A percentile compares a stretch with the other conserved stretches of the same genome.
Evolutionary conservation across 1,284 basidiomycete species (phyloP).

Genomic region (Cryptococcus sp.): DNA sequence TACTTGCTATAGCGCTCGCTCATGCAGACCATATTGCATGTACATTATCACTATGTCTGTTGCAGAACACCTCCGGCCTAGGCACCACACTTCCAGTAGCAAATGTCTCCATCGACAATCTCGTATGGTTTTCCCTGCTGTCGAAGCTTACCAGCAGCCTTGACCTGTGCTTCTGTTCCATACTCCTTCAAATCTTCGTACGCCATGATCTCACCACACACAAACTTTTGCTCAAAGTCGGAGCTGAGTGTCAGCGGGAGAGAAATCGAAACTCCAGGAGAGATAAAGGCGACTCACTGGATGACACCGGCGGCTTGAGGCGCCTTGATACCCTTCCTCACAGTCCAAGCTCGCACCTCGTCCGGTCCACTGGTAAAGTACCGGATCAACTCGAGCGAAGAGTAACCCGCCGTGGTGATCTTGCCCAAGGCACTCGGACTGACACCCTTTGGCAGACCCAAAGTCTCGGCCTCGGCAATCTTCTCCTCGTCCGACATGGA

Average conservation of each 20-base stretch:
- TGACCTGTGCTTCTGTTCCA: slow-evolving; percentile 83
- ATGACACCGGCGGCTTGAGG: slow-evolving; percentile 98
- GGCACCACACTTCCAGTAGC: slow-evolving; percentile 43
- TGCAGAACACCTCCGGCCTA: slow-evolving; percentile 6
- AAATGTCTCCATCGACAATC: slow-evolving; percentile 49
- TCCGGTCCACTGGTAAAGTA: slow-evolving; percentile 97
- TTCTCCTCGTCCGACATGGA: slow-evolving; percentile 61
- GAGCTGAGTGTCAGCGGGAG: slow-evolving; percentile 9
- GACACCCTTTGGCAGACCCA: slow-evolving; percentile 38
- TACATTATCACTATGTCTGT: too few relatives aligned
- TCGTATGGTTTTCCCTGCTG: slow-evolving; percentile 90
- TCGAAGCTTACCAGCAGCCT: slow-evolving; percentile 89
- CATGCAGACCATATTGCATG: too few relatives aligned
- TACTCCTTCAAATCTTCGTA: slow-evolving; percentile 88
- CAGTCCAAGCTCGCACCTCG: slow-evolving; percentile 98
- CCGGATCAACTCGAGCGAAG: slow-evolving; percentile 81
- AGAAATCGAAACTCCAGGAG: too few relatives aligned
- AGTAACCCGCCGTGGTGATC: slow-evolving; percentile 88
- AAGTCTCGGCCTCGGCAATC: slow-evolving; percentile 63
- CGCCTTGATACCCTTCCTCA: slow-evolving; percentile 87
- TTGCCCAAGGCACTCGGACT: slow-evolving; percentile 67
- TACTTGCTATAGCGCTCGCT: too few relatives aligned
- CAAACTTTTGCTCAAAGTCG: slow-evolving; percentile 76
- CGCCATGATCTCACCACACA: slow-evolving; percentile 98
- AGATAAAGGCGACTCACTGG: slow-evolving; percentile 75